Base-by-base conservation (phyloP, 306 rosid species). In the Pyrus communis region DNA sequence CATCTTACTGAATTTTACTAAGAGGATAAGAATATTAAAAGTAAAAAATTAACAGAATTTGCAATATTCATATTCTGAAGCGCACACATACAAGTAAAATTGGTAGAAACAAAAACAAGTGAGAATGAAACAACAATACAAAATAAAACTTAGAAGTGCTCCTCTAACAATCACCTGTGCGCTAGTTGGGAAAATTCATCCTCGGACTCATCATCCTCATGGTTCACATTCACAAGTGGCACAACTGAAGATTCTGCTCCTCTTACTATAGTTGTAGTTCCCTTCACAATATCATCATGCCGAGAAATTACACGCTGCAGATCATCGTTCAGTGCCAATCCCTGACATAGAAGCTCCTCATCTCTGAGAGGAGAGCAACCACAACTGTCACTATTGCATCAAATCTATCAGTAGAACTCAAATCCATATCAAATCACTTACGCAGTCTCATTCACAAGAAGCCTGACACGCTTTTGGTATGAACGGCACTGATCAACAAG, bases 401-500 rank as follows among this genome's bases (percentile, higher is more conserved):
- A 40, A 55, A 60, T 30, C 28, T 55, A 60, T 1, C 5, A 72
- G 31, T 18, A 35, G 1, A 57, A 76, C 25, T 45, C 58, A 71
- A 22, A 61, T 22, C 3, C 14, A 42, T 15, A 57, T 61, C 28
- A 60, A 49, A 67, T 76, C 42, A 45, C 97, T 87, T 85, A 92
- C 98, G 11, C 61, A 31, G 99, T 88, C 68, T 82, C 79, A 80
- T 88, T 92, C 89, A 92, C 93, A 85, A 96, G 98, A 80, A 83
- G 87, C 98, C 89, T 92, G 75, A 92, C 93, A 49, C 93, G 98
- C 78, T 82, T 91, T 86, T 92, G 93, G 81, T 89, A 96, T 11
- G 93, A 89, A 64, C 84, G 97, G 75, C 99, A 96, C 86, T 96
- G 99, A 78, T 96, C 99, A 80, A 88, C 99, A 72, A 96, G 98